Evolutionary conservation across 2,329 filamentous ascomycete genomes (phyloP).

Genomic region (Metarhizium humberi): DNA sequence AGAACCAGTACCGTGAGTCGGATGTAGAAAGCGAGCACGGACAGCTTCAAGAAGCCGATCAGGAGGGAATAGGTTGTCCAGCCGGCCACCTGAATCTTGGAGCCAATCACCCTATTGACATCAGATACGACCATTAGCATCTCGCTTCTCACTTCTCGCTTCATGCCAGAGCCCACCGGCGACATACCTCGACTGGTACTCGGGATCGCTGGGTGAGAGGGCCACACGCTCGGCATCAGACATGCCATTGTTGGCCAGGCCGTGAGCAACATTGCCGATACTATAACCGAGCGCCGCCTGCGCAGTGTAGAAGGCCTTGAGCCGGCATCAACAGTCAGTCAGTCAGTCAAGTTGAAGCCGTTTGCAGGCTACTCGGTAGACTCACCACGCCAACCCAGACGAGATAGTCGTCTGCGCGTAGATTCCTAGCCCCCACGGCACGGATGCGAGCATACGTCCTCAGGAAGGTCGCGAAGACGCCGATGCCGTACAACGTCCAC

Average conservation of each 20-base stretch:
- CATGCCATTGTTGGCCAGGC: conserved; percentile 45
- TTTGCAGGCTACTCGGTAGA: conserved; percentile 11
- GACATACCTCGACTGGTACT: conserved; percentile 25
- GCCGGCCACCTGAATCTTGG: conserved; percentile 43
- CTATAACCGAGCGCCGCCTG: conserved; percentile 39
- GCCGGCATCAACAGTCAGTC: background rate
- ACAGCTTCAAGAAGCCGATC: conserved; percentile 42
- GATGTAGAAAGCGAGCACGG: conserved; percentile 43
- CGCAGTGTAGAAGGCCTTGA: conserved; percentile 36
- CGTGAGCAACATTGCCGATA: conserved; percentile 32
- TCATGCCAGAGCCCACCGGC: too few species aligned
- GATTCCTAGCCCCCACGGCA: conserved; percentile 19
- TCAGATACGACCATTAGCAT: conserved; percentile 18
- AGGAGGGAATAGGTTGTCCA: conserved; percentile 41
- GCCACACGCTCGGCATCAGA: conserved; percentile 33
- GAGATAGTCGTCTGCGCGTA: conserved; percentile 26
- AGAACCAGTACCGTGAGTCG: conserved; percentile 30
- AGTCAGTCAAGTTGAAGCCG: too few species aligned
- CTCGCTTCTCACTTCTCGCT: background rate
- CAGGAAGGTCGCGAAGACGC: conserved; percentile 22
- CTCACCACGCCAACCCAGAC: conserved; percentile 25
- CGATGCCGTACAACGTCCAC: conserved; percentile 25
- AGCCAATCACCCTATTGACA: conserved; percentile 36
- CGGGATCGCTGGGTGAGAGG: conserved; percentile 29
- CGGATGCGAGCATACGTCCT: conserved; percentile 25